A percentile compares a stretch with the other conserved stretches of the same genome.
phyloP scores from a whole-genome alignment of 805 yeast species.

The Yarrowia sp. region DNA sequence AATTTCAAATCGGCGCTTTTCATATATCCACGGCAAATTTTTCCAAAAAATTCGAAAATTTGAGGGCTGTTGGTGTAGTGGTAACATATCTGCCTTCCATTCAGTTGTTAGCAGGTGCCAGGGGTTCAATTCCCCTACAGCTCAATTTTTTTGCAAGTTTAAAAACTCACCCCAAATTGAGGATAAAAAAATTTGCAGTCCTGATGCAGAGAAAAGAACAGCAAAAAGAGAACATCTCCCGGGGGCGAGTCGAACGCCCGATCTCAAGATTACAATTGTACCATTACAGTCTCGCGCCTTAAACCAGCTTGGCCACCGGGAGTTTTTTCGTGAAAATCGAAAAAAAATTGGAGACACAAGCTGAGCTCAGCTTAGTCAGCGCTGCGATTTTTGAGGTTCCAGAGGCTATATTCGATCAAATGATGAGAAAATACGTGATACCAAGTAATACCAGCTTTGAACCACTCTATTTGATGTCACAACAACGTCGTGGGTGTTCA shows the following conservation, averaged over 20 bases:
- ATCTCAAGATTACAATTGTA: slow-evolving; percentile 29
- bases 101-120: slow-evolving; percentile 19
- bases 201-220: not conserved
- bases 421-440: too few species aligned
- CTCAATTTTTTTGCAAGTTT: slow-evolving; percentile 1
- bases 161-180: not conserved
- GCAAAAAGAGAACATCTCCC: slow-evolving; percentile 19
- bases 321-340: not conserved
- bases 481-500: too few species aligned
- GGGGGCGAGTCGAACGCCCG: slow-evolving; percentile 37
- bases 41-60: not conserved
- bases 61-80: slow-evolving; percentile 32
- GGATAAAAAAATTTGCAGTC: too few species aligned
- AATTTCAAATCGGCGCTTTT: not conserved
- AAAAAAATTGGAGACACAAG: not conserved
- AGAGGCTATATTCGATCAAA: too few species aligned
- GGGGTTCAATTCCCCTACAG: slow-evolving; percentile 34
- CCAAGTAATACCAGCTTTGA: too few species aligned
- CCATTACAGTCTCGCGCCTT: slow-evolving; percentile 35
- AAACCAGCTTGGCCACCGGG: slow-evolving; percentile 36
- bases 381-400: not conserved
- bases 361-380: not conserved
- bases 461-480: too few species aligned
- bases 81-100: slow-evolving; percentile 35
- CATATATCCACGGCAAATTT: not conserved